Evolutionary conservation across 257 asterid species (phyloP).

Genomic region (Fraxinus cuspidata): DNA sequence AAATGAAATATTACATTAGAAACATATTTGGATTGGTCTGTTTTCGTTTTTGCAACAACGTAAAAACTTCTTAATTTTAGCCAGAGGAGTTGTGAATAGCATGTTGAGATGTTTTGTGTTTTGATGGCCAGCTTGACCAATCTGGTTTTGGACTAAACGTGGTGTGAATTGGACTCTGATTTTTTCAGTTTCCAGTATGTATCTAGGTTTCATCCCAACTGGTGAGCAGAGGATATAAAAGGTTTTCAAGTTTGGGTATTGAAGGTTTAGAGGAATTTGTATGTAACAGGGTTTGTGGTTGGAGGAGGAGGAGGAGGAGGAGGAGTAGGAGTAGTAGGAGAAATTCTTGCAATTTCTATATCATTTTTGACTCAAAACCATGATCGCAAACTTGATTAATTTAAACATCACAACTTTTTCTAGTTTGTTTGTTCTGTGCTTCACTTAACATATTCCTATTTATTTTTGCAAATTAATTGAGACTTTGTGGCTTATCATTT

Average conservation of each 20-base stretch:
- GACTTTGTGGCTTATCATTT: neutral
- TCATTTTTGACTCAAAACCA: neutral
- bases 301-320: neutral
- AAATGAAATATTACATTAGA: neutral
- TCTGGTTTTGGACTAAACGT: neutral
- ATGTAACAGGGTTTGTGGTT: neutral
- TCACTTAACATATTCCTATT: neutral
- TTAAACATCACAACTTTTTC: neutral
- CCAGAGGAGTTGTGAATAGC: neutral
- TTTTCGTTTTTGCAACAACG: neutral
- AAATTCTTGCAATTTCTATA: neutral
- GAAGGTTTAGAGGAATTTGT: neutral
- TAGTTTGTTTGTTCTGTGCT: neutral
- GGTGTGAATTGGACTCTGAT: neutral
- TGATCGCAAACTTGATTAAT: neutral
- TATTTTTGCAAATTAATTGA: neutral
- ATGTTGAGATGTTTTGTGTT: neutral
- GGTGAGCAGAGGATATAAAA: neutral
- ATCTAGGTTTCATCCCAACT: neutral
- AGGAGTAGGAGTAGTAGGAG: neutral
- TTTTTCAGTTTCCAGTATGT: neutral
- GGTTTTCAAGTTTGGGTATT: neutral
- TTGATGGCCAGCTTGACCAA: neutral
- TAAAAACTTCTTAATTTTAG: neutral
- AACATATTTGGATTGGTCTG: constrained; percentile 1